Base-by-base conservation (phyloP, 1,284 basidiomycete species). In the Ceratobasidium sp. region DNA sequence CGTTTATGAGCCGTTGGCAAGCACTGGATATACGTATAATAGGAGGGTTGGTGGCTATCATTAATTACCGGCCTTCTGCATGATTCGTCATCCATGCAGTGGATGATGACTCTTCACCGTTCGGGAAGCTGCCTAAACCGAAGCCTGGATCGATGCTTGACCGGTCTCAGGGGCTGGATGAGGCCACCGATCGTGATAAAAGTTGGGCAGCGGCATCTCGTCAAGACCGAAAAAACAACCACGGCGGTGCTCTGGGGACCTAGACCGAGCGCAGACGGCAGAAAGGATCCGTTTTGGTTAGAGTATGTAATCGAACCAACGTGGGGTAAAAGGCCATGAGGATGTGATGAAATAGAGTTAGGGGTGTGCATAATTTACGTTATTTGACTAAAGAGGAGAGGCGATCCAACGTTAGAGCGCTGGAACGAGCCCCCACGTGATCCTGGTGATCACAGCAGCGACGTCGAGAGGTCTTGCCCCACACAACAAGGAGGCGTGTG, bases 121-220 rank as follows among this genome's bases (percentile, higher is more conserved):
- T n/a, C n/a, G n/a, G n/a, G 57, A 58, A 58, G 53, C 18, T 45
- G 43, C 39, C 43, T 69, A 53, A 16, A 14, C 57, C 34, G 57
- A 23, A 36, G 65, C 9, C 8, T 58, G 65, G 21, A 50, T 45
- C 53, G 52, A 58, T 41, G 46, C 43, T 69, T 69, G 65, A 69
- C 50, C 21, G 28, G 43, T 58, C 36, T 52, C 65, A 53, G 65
- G 48, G 65, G 52, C 43, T 39, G 53, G 53, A 57, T 69, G 52
- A 50, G 65, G 65, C 65, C 65, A 69, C 65, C 65, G 65, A 58
- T 69, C 65, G 28, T 45, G 65, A 50, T 55, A 69, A 58, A 57
- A 69, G 53, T 55, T 55, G 52, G 65, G 53, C 28, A 39, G 65
- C 65, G 65, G 65, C 65, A 69, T 69, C 36, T 69, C 41, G 46